Evolutionary conservation across 2,329 filamentous ascomycete species (phyloP), one percentile per base, ranked within the genome.

Genomic region (Cordyceps sp.): DNA sequence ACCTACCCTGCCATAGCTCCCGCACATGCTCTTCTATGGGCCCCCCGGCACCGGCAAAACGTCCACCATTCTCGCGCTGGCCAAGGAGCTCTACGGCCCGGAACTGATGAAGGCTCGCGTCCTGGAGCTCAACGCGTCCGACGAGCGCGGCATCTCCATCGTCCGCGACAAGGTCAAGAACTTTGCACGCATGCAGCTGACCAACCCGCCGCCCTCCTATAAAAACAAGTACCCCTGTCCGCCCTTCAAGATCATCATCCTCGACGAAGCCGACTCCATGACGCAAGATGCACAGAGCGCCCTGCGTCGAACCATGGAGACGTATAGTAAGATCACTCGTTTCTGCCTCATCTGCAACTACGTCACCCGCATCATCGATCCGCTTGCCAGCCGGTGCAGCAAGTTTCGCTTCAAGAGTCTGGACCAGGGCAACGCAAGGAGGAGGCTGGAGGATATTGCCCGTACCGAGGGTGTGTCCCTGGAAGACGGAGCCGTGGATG

Each of bases 311-410:
- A 98, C 90, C 2, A 99, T 99, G 90, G 90, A 99, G 60, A 93
- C 85, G 29, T 96, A 96, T 57, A 82, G 73, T 54, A 86, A 85
- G 48, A 94, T 96, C 57, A 99, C 90, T 3, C 71, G 90, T 12
- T 98, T 99, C 56, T 96, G 90, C 50, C 65, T 99, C 26, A 88
- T 96, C 36, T 98, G 92, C 60, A 99, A 99, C 58, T 98, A 98
- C 47, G 90, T 98, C 29, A 96, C 90, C 4, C 69, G 90, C 36
- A 98, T 99, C 50, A 98, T 98, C 47, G 90, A 98, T 50, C 92
- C 90, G 6, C 61, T 99, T 16, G 90, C 90, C 2, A 85, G 76
- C 52, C 71, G 90, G 45, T 99, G 90, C 61, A 85, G 77, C 56
- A 98, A 98, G 58, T 98, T 98, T 53, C 69, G 90, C 21, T 99